Evolutionary conservation across 805 yeast genomes (phyloP), one percentile per base, ranked within the genome.

Genomic region (Starmerella vitae): DNA sequence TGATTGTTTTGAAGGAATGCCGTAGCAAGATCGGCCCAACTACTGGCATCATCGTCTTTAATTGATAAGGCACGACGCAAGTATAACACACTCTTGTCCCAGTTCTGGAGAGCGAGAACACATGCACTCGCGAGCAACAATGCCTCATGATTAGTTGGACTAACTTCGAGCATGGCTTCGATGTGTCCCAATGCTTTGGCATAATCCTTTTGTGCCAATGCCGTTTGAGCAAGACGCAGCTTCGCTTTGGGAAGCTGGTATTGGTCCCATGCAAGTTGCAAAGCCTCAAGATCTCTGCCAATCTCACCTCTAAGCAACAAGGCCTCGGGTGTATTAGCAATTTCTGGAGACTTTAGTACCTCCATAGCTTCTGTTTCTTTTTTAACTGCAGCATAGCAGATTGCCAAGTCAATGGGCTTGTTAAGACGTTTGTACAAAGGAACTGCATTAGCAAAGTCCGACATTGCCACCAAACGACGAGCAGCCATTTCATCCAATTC

Each of bases 81-180:
- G 0, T 95, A 95, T 54, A 82, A 93, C 0, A 93, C 76, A 0
- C 96, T 94, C 32, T 80, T 59, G 19, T 76, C 79, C 62, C 70
- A 81, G 49, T 78, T 74, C 6, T 62, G 67, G 12, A 73, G 58
- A 54, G 84, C 94, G 36, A 91, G 63, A 0, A 93, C 94, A 39
- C 86, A 65, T 55, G 94, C 83, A 5, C 97, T 97, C 54, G 86
- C 85, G 52, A 85, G 73, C 56, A 76, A 88, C 94, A 97, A 85
- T 26, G 88, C 79, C 15, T 79, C 82, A 49, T 71, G 74, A 50
- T 71, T 72, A 38, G 83, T 63, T 8, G 95, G 91, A 55, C 78
- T 78, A 20, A 74, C 73, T 18, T 68, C 63, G 43, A 88, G 64
- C 12, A 91, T 76, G 28, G 85, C 93, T 49, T 72, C 71, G 61